Percentiles rank a stretch among this genome's conserved stretches.
These are phyloP conservation scores for Plasmodium ovale DNA, from an alignment of 169 alveolate genomes.

Conservation along the genomic window DNA sequence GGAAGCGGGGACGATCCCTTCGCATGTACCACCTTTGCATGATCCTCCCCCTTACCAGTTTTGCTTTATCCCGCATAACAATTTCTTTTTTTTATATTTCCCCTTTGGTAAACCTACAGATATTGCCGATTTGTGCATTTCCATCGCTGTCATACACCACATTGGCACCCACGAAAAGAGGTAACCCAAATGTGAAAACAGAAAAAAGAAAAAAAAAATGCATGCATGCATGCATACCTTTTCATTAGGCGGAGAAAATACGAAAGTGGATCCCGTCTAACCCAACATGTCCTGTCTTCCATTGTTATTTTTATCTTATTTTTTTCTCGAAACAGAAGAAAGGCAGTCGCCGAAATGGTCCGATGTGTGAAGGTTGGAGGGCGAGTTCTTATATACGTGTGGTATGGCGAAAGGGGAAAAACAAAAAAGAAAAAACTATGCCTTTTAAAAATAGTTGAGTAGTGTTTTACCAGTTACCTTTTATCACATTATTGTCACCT, in stretches of 20 bases:
- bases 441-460: not conserved
- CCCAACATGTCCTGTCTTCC: no score
- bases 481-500: not conserved
- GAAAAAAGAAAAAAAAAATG: not conserved
- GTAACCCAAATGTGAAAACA: conserved; percentile 80
- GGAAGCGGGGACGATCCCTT: no score
- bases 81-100: conserved; percentile 86
- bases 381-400: conserved; percentile 89
- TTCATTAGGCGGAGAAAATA: not conserved
- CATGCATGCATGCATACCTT: no score
- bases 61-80: no score
- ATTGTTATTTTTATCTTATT: not conserved
- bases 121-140: conserved; percentile 92
- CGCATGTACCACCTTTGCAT: no score
- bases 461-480: not conserved
- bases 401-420: conserved; percentile 80
- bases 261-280: not conserved
- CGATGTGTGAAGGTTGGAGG: conserved; percentile 91
- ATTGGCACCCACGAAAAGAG: conserved; percentile 91
- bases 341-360: conserved; percentile 84
- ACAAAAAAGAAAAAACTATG: not conserved
- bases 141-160: conserved; percentile 96
- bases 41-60: no score
- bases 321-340: not conserved
- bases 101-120: conserved; percentile 61